Evolutionary conservation across 768 basidiomycete genomes (phyloP), one percentile per base, ranked within the genome.

Genomic region (Rhodotorula paludigena): DNA sequence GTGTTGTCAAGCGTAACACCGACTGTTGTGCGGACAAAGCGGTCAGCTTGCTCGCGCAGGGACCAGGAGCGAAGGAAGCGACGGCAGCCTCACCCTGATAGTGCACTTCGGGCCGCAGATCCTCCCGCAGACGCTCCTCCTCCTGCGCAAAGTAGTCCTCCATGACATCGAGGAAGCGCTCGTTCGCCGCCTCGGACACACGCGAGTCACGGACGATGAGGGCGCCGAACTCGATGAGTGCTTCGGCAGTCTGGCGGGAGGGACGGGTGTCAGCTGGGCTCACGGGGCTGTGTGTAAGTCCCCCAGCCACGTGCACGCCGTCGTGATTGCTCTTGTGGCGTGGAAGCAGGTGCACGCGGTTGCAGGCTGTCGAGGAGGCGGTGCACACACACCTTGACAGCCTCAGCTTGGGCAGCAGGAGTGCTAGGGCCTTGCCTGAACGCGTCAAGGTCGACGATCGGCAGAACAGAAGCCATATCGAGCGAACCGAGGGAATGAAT

Each of bases 1-100:
- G 92, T 97, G 78, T 93, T 92, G 79, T 93, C 91, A n/a, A 94
- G 85, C 9, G 92, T 96, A 9, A 92, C 91, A 4, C 93, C 92
- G 48, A 91, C 86, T 78, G 68, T 11, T 16, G 0, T 12, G 20
- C 49, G 12, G n/a, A 36, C 1, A 30, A 15, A 30, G 2, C 16
- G 30, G 41, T 35, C 42, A 45, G 45, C 52, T 39, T 5, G 15
- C 23, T 7, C 28, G 18, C 2, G 6, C 10, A 38, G n/a, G 18
- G 16, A 52, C 28, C 5, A 25, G 5, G 10, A 11, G n/a, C 3
- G 51, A 18, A 18, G 42, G 0, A 39, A n/a, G 30, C 41, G 67
- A 67, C 63, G 76, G n/a, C n/a, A n/a, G n/a, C n/a, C n/a, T n/a
- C 76, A 57, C 79, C 78, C 79, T 97, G 93, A 78, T 91, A 97